Conservation (phyloP, 78 protist genomes). For the slime mould (Dictyostelium discoideum) region DNA sequence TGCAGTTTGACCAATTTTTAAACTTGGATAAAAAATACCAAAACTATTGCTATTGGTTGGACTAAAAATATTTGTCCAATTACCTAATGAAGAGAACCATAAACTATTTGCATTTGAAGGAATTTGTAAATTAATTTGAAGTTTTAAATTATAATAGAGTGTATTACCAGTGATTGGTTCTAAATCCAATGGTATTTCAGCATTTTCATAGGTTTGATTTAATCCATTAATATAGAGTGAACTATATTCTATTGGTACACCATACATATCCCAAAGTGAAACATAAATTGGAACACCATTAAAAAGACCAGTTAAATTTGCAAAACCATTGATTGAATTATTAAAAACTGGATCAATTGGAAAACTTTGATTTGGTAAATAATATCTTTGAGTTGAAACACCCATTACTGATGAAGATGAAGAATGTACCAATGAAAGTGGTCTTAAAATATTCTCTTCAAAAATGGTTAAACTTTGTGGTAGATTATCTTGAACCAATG, state of each 20-base stretch:
- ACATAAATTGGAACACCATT: not conserved
- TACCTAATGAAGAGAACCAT: not conserved
- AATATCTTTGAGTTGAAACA: constrained; percentile 21
- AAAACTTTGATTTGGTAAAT: constrained; percentile 14
- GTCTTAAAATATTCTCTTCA: constrained; percentile 44
- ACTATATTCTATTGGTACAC: not conserved
- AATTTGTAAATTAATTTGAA: constrained; percentile 27
- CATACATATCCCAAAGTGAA: constrained; percentile 77
- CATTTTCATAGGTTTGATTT: constrained; percentile 21
- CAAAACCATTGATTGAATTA: constrained; percentile 21
- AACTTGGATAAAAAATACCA: constrained; percentile 11
- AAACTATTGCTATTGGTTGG: not conserved
- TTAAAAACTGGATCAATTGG: constrained; percentile 22
- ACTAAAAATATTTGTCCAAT: not conserved
- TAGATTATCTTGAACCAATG: not conserved
- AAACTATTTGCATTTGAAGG: not conserved
- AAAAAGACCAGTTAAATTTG: not conserved
- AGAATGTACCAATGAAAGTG: not conserved
- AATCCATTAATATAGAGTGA: not conserved
- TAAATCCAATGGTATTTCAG: constrained; percentile 47
- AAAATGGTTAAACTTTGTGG: not conserved
- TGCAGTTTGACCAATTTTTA: constrained; percentile 66
- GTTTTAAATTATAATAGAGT: constrained; percentile 33
- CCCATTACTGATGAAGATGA: not conserved
- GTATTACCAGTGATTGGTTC: constrained; percentile 70